phyloP scores from a whole-genome alignment of 768 basidiomycete species.

The Dioszegia hungarica region DNA sequence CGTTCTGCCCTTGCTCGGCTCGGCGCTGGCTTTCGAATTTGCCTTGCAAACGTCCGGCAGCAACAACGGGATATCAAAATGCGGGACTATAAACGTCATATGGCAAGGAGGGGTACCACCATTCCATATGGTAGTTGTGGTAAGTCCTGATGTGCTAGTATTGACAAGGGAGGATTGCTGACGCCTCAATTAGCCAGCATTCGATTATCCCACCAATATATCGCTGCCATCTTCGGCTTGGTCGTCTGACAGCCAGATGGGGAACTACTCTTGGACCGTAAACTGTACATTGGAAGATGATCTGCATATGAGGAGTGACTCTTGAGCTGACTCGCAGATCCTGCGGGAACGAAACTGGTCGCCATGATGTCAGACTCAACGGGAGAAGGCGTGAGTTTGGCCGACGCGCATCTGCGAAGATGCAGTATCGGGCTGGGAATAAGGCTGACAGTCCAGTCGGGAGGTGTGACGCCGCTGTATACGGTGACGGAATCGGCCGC shows the following conservation, averaged over 20 bases:
- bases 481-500: conserved; percentile 15
- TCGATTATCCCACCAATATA: conserved; percentile 35
- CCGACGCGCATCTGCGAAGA: not conserved
- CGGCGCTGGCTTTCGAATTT: not conserved
- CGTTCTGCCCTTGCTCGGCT: not conserved
- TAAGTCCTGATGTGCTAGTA: conserved; percentile 9
- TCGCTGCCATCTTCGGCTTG: conserved; percentile 26
- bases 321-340: conserved; percentile 21
- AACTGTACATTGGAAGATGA: conserved; percentile 24
- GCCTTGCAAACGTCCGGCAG: conserved; percentile 1
- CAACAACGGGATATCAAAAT: conserved; percentile 11
- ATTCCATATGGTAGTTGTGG: conserved; percentile 30
- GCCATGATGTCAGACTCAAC: conserved; percentile 39
- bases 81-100: conserved; percentile 16
- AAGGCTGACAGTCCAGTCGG: conserved; percentile 20
- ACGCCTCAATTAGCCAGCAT: conserved; percentile 24
- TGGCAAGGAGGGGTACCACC: conserved; percentile 36
- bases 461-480: conserved; percentile 32
- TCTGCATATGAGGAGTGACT: not conserved
- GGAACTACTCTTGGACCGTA: conserved; percentile 31
- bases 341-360: conserved; percentile 21
- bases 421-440: too few species aligned
- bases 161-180: not conserved
- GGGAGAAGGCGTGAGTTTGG: conserved; percentile 29
- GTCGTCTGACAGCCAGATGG: conserved; percentile 7